Evolutionary conservation across 2,329 filamentous ascomycete genomes (phyloP), one percentile per base, ranked within the genome.

Genomic region (Clarireedia homoeocarpa): DNA sequence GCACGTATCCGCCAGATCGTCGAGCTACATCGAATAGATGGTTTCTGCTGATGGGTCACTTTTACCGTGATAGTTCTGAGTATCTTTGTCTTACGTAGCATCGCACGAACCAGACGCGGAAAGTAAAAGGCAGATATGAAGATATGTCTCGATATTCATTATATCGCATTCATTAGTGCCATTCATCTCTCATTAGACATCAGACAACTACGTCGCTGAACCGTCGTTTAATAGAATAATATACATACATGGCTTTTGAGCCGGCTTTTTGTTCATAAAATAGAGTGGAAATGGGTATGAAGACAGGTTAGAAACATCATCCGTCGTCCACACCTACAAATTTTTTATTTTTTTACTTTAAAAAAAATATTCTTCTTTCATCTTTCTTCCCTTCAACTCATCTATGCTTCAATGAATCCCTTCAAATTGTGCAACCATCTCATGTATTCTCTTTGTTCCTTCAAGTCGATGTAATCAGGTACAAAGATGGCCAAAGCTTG

Each of bases 391-490:
- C 6, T 15, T 15, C 20, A 17, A 39, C 7, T 53, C 7, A 14
- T 55, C 40, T 77, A 90, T 59, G 84, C 84, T 70, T 88, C 86
- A 63, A 96, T 78, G 70, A 97, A 96, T 61, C 75, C 77, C 83
- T 92, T 94, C 73, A 96, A 81, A 70, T 88, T 88, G 72, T 84
- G 81, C 72, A 99, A 77, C 94, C 95, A 99, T 63, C 81, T 77
- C 60, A 95, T 77, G 74, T 99, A 99, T 80, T 99, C 94, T 75
- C 85, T 88, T 83, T 97, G 92, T 83, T 99, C 94, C 85, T 99
- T 99, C 75, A 88, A 83, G 71, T 97, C 91, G 69, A 97, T 91
- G 76, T 96, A 99, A 72, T 97, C 91, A 39, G 91, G 90, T 46
- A 95, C 86, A 73, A 97, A 96, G 64, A 91, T 76, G 53, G 91